Percentiles rank a stretch among this genome's conserved stretches.
Conservation (phyloP, 495 filamentous ascomycete species). For the Pseudevernia furfuracea region DNA sequence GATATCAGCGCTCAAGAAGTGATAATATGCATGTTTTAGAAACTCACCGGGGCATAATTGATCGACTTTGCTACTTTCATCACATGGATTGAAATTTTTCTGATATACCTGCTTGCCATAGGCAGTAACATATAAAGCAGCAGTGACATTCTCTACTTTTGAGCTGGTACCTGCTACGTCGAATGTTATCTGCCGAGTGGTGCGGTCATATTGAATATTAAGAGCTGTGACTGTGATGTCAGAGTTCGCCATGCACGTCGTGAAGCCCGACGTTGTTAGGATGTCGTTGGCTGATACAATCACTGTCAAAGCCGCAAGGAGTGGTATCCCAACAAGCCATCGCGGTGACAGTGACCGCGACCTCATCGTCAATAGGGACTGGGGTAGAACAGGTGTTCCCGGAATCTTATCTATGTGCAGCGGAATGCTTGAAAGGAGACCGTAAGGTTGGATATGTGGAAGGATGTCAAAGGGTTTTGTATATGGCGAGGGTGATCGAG, state of each 20-base stretch:
- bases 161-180: conserved; percentile 73
- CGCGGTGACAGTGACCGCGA: neutral
- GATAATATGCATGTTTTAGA: conserved; percentile 4
- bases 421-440: neutral
- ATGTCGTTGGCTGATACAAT: conserved; percentile 55
- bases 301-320: conserved; percentile 32
- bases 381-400: neutral
- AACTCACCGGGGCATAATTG: conserved; percentile 75
- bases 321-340: conserved; percentile 9
- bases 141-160: conserved; percentile 72
- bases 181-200: conserved; percentile 65
- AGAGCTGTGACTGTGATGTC: conserved; percentile 65
- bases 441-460: neutral
- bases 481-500: neutral
- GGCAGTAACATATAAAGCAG: conserved; percentile 68
- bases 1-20: neutral
- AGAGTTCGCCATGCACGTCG: conserved; percentile 58
- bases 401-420: neutral
- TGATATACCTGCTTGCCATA: conserved; percentile 80
- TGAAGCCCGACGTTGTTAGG: conserved; percentile 73
- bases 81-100: conserved; percentile 77
- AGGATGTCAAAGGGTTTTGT: neutral
- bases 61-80: conserved; percentile 51
- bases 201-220: conserved; percentile 70
- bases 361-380: conserved; percentile 7